These are phyloP conservation scores for Talaromyces adpressus DNA, from an alignment of 495 filamentous ascomycete species.

Conservation along the genomic window DNA sequence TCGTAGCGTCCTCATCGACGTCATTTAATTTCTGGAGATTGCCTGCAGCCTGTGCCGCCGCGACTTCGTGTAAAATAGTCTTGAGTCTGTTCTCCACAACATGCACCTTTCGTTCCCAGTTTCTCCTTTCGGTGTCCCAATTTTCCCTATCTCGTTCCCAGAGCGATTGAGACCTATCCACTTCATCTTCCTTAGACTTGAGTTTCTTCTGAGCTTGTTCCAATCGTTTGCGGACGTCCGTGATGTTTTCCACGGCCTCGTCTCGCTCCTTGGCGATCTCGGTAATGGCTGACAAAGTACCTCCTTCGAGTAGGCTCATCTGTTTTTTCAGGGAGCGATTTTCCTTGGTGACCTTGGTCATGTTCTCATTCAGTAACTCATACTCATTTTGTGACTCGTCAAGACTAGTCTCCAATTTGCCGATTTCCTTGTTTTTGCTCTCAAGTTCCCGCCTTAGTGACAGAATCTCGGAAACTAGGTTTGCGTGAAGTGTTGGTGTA, in stretches of 20 bases:
- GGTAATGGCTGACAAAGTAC: slow-evolving; percentile 73
- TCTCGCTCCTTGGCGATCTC: slow-evolving; percentile 83
- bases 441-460: slow-evolving; percentile 81
- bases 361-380: slow-evolving; percentile 54
- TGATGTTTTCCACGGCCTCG: slow-evolving; percentile 64
- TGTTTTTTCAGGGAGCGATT: slow-evolving; percentile 75
- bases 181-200: slow-evolving; percentile 78
- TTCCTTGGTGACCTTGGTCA: slow-evolving; percentile 62
- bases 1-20: slow-evolving; percentile 16
- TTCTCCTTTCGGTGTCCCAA: slow-evolving; percentile 76
- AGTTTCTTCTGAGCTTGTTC: slow-evolving; percentile 72
- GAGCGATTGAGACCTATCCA: slow-evolving; percentile 61
- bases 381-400: slow-evolving; percentile 65
- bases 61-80: slow-evolving; percentile 74
- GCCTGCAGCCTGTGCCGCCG: slow-evolving; percentile 57
- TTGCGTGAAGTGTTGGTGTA: slow-evolving; percentile 91
- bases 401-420: slow-evolving; percentile 70
- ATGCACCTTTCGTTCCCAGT: slow-evolving; percentile 74
- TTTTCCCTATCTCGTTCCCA: slow-evolving; percentile 76
- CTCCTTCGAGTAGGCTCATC: slow-evolving; percentile 77
- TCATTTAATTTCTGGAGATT: slow-evolving; percentile 20
- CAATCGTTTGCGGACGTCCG: slow-evolving; percentile 70
- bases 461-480: slow-evolving; percentile 89
- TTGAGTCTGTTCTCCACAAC: slow-evolving; percentile 82
- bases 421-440: slow-evolving; percentile 75